phyloP scores from a whole-genome alignment of 1,284 basidiomycete species.

The Bjerkandera adusta region DNA sequence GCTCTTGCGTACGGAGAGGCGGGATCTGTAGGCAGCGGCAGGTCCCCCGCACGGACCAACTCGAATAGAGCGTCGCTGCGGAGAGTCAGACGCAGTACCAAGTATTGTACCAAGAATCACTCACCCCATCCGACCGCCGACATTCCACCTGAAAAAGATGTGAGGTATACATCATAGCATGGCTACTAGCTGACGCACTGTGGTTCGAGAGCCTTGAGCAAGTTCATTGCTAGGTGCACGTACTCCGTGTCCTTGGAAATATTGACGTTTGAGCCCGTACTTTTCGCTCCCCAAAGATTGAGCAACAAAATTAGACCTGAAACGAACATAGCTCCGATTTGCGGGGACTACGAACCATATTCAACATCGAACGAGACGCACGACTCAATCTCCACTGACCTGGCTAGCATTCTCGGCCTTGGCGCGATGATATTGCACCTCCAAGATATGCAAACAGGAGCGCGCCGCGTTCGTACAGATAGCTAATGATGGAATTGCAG shows the following conservation, averaged over 20 bases:
- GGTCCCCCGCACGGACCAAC: constrained; percentile 10
- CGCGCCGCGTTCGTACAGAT: constrained; percentile 68
- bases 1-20: background rate
- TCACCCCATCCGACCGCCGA: constrained; percentile 44
- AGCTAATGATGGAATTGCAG: constrained; percentile 55
- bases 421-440: constrained; percentile 42
- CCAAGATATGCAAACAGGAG: constrained; percentile 61
- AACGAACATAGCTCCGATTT: constrained; percentile 44
- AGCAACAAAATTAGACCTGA: constrained; percentile 63
- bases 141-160: constrained; percentile 38
- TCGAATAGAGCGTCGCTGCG: constrained; percentile 9
- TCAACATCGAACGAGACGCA: background rate
- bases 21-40: constrained; percentile 23
- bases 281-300: constrained; percentile 53
- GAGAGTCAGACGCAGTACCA: background rate
- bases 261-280: constrained; percentile 32
- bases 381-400: background rate
- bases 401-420: background rate
- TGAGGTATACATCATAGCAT: too few species aligned
- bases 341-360: background rate
- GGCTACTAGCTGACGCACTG: constrained; percentile 28
- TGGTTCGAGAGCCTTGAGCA: constrained; percentile 46
- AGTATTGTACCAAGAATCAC: constrained; percentile 67
- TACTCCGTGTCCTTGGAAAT: constrained; percentile 57
- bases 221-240: constrained; percentile 61